phyloP scores from a whole-genome alignment of 208 protist genomes.

The Wallacemonas sp. region DNA sequence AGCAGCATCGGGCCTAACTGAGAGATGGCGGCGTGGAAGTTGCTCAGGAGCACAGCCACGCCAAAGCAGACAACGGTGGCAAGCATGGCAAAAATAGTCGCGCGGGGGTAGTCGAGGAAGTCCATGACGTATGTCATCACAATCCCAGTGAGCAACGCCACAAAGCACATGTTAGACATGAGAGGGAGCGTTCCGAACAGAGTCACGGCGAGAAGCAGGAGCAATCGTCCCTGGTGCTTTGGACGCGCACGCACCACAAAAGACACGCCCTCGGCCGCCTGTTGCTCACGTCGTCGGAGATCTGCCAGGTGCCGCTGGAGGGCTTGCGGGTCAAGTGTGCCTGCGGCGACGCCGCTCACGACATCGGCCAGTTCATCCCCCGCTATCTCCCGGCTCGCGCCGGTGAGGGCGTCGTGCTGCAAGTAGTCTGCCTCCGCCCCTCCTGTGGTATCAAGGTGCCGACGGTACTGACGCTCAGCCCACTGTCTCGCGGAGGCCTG shows the following conservation, averaged over 20 bases:
- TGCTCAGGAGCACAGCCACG: constrained; percentile 63
- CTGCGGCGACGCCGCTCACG: background rate
- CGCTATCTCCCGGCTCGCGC: background rate
- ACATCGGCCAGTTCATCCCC: no score
- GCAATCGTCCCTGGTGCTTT: constrained; percentile 30
- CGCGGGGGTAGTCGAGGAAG: constrained; percentile 67
- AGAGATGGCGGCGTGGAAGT: constrained; percentile 53
- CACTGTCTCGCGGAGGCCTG: constrained; percentile 43
- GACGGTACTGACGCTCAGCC: constrained; percentile 36
- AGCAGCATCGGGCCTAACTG: constrained; percentile 69
- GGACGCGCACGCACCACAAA: constrained; percentile 27
- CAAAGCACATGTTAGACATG: constrained; percentile 64
- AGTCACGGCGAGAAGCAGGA: constrained; percentile 47
- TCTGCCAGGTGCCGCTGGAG: background rate
- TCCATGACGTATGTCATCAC: constrained; percentile 78
- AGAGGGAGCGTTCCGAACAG: constrained; percentile 80
- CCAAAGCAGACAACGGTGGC: constrained; percentile 43
- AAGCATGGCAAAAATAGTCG: constrained; percentile 53
- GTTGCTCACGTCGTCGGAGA: background rate
- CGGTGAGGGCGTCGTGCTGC: constrained; percentile 3
- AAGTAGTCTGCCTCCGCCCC: background rate
- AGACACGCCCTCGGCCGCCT: constrained; percentile 2
- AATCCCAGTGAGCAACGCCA: constrained; percentile 59
- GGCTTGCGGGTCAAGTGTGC: background rate
- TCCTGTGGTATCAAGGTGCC: no score